Evolutionary conservation across 2,329 filamentous ascomycete species (phyloP), one percentile per base, ranked within the genome.

Genomic region (Trichoderma oligosporum): DNA sequence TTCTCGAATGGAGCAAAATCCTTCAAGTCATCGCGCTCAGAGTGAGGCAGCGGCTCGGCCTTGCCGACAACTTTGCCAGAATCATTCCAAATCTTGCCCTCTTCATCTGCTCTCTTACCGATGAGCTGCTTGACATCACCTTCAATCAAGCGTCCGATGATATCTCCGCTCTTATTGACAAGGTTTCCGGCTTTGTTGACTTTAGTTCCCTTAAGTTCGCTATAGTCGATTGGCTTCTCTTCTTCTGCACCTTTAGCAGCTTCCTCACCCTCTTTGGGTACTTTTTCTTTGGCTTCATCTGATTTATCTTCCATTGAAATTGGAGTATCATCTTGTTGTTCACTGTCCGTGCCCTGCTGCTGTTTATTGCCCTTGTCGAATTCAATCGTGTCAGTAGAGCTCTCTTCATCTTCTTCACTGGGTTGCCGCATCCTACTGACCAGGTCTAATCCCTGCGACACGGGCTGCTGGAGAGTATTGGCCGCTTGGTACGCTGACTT

Each of bases 21-120:
- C 58, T 73, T 73, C 20, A 68, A 63, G 1, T 78, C 77, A 35
- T 81, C 78, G 4, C 78, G 75, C 62, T 84, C 81, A 14, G 69
- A 70, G 3, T 79, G 73, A 3, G 85, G 80, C 1, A 71, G 60
- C 11, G 86, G 80, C 71, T 89, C 85, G 41, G 80, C 83, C 53
- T 81, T 81, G 27, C 87, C 87, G 49, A 89, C 80, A 35, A 87
- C 76, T 68, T 88, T 82, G 60, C 87, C 87, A 5, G 77, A 76
- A 60, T 89, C 85, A 66, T 85, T 85, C 82, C 84, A 89, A 72
- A 90, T 85, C 62, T 86, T 78, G 42, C 87, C 87, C 33, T 87
- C 73, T 54, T 82, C 82, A 61, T 89, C 86, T 31, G 83, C 75
- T 66, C 82, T 81, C 65, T 81, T 83, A 63, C 85, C 85, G 29